Base-by-base conservation (phyloP, 768 basidiomycete genomes). In the Collybia sp. region DNA sequence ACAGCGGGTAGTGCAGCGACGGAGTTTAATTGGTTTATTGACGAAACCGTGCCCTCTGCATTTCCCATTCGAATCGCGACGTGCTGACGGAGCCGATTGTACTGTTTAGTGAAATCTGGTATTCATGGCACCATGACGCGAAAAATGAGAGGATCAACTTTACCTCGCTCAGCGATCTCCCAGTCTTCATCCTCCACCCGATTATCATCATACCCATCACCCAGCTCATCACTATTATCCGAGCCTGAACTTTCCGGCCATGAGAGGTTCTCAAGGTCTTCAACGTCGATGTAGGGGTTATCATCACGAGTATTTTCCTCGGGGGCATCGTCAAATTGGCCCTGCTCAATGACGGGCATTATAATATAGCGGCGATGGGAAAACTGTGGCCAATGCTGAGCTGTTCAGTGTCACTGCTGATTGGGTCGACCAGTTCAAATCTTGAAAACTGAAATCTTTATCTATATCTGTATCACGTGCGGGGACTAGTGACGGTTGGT, bases 61-160 rank as follows among this genome's bases (percentile, higher is more conserved):
- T 73, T 80, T 2, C 89, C 88, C 13, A 80, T 79, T 32, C 83
- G 83, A 5, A 92, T 86, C 16, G 88, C 88, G 46, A 90, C 84
- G 61, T 97, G 91, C 62, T 97, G 94, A 42, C 88, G 73, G 25
- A 98, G 73, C 17, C 96, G 85, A 67, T 98, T 98, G 67, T 89
- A 99, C 57, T 97, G 93, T 66, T 98, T 98, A 30, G 96, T 98
- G 57, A 99, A 97, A 69, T 99, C 96, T 96, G 50, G 47, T 44
- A 49, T 54, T 49, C 35, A 46, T 12, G 53, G 25, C 8, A 31
- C 12, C 39, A 31, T 33, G n/a, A 3, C 44, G 18, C 40, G 43
- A 30, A n/a, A 46, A 41, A 35, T 20, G 47, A 10, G n/a, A 34
- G 45, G 46, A 15, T 37, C 11, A 40, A 19, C 59, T 75, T 36